A percentile compares a stretch with the other conserved stretches of the same genome.
phyloP scores from a whole-genome alignment of 305 asterid species.

The Ajuga reptans region DNA sequence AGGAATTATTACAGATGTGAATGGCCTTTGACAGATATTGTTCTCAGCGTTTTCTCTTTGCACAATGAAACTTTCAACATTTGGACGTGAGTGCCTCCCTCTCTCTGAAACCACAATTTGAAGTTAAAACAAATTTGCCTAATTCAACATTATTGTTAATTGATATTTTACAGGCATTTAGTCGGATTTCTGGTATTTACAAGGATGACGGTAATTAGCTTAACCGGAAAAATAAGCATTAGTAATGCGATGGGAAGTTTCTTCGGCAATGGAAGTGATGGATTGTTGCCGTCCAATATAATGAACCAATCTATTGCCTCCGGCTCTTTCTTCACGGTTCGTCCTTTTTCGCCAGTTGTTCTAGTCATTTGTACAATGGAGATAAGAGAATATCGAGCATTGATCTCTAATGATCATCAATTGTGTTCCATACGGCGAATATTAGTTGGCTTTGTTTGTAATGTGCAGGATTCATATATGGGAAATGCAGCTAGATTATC shows the following conservation, averaged over 20 bases:
- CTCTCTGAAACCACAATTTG: background rate
- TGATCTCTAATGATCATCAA: no score
- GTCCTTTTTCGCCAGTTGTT: conserved; percentile 17
- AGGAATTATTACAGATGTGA: conserved; percentile 72
- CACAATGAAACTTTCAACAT: conserved; percentile 75
- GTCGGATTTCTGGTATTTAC: conserved; percentile 54
- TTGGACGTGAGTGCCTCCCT: conserved; percentile 50
- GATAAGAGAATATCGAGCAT: no score
- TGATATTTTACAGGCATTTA: conserved; percentile 47
- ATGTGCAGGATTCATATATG: conserved; percentile 43
- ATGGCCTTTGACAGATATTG: conserved; percentile 65
- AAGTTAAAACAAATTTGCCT: background rate
- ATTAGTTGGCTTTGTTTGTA: no score
- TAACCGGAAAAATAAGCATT: conserved; percentile 40
- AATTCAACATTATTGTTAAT: background rate
- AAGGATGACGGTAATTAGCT: conserved; percentile 50
- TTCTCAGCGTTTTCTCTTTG: conserved; percentile 56
- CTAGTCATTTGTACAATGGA: no score
- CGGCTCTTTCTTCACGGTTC: conserved; percentile 32
- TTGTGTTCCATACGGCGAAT: no score
- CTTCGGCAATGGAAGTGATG: conserved; percentile 33
- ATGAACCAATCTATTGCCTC: conserved; percentile 35
- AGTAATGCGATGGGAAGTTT: conserved; percentile 29
- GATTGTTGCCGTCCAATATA: conserved; percentile 26
- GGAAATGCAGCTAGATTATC: conserved; percentile 29